Base-by-base conservation (phyloP, 768 basidiomycete species). In the Xerocomus spinulosus region DNA sequence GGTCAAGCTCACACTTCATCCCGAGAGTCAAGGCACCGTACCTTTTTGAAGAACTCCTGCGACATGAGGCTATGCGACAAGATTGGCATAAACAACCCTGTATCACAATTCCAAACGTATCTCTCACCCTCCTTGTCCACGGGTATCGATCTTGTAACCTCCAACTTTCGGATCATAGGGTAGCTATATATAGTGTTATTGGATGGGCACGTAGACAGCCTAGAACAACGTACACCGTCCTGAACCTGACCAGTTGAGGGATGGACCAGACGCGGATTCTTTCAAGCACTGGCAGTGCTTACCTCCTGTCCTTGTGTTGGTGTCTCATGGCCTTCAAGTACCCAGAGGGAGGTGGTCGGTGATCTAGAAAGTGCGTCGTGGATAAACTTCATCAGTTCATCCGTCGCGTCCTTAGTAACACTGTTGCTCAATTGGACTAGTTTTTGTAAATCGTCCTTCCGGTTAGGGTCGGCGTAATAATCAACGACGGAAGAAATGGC, bases 401-500 rank as follows among this genome's bases (percentile, higher is more conserved):
- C 66, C 5, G 46, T 48, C 14, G 45, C 42, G 13, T 68, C 59
- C 5, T 58, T 50, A 6, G 59, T 59, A 15, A 51, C 43, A n/a
- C 60, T 56, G 23, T 53, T 48, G 25, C 66, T 63, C 24, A 78
- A 55, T 15, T 50, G 54, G 2, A 73, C 64, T 25, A 83, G 70
- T 28, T 75, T 68, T 20, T 65, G 24, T 13, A 56, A 34, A 5
- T 68, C 70, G 15, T 60, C 40, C 46, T 61, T 40, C 51, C 65
- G 64, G 34, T 59, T 61, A 1, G 72, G 69, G 9, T 72, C 67
- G 13, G 85, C 66, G 54, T 80, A 87, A 64, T 79, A 83, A 56
- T 84, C 70, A 41, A 87, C 69, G 20, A 83, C 73, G 45, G 77
- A 74, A 3, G 77, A 70, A 34, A 85, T 62, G 10, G 75, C 72